A percentile compares a stretch with the other conserved stretches of the same genome.
Evolutionary conservation across 73 alveolate species (phyloP).

Genomic region (Paramecium tetraurelia): DNA sequence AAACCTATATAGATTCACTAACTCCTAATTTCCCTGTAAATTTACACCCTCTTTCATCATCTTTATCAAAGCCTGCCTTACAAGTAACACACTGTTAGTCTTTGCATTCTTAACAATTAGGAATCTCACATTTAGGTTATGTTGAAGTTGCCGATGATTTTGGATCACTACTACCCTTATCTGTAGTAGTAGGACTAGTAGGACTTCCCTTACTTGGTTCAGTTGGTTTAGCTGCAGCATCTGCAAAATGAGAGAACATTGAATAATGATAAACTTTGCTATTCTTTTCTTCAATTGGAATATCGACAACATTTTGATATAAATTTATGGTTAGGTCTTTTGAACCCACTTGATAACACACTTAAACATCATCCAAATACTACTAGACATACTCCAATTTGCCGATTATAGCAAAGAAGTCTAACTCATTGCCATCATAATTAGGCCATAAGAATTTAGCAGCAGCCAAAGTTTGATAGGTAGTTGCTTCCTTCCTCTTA

Average conservation of each 20-base stretch:
- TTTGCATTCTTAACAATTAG: conserved; percentile 6
- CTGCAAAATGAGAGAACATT: conserved; percentile 23
- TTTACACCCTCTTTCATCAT: not conserved
- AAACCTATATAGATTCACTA: not conserved
- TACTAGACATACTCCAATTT: not conserved
- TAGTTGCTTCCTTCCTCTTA: not conserved
- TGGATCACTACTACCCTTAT: not conserved
- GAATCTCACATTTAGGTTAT: not conserved
- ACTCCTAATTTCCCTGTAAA: not conserved
- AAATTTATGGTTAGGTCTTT: not conserved
- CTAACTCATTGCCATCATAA: conserved; percentile 9
- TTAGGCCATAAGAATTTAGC: not conserved
- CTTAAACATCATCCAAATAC: not conserved
- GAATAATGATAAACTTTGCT: not conserved
- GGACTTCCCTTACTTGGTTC: not conserved
- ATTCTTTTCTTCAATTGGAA: not conserved
- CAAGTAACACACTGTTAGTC: not conserved
- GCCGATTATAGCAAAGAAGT: conserved; percentile 16
- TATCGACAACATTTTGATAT: not conserved
- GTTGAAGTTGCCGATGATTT: not conserved
- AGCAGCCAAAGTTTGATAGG: not conserved
- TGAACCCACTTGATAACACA: not conserved
- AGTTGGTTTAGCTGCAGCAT: not conserved
- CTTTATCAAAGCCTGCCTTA: conserved; percentile 6
- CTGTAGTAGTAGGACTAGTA: not conserved